Evolutionary conservation across 768 basidiomycete species (phyloP).

Genomic region (Daedaleopsis nitida): DNA sequence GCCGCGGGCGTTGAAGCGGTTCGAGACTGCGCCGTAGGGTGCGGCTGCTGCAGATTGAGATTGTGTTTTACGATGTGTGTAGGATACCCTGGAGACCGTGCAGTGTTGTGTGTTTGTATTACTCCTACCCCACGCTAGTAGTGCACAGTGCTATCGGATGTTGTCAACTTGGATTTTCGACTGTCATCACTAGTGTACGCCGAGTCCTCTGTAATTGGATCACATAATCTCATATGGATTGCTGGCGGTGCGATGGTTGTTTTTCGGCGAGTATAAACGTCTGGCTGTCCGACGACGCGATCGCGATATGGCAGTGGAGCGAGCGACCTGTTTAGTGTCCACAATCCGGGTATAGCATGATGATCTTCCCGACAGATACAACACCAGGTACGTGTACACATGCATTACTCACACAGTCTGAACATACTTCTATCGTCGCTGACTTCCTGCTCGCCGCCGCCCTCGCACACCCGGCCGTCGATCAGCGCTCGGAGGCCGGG

Average conservation of each 20-base stretch:
- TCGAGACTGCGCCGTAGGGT: constrained; percentile 48
- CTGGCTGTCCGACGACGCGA: no score
- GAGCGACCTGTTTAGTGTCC: no score
- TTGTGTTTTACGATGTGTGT: constrained; percentile 3
- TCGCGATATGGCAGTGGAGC: no score
- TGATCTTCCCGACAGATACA: neutral
- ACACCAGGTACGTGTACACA: neutral
- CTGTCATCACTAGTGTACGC: neutral
- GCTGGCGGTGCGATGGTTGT: neutral
- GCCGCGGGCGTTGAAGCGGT: constrained; percentile 61
- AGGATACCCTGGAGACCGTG: constrained; percentile 1
- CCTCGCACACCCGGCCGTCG: neutral
- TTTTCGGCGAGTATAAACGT: no score
- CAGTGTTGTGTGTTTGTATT: neutral
- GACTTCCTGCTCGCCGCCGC: neutral
- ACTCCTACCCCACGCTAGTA: neutral
- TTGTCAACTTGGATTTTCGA: neutral
- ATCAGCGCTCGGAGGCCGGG: neutral
- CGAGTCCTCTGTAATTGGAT: neutral
- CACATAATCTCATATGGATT: neutral
- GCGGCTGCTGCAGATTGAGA: neutral
- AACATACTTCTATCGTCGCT: neutral
- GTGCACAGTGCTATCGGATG: constrained; percentile 2
- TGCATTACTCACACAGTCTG: neutral
- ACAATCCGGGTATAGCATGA: no score